Conservation (phyloP, 108 stramenopile genomes). For the Aurantiochytrium sp. region DNA sequence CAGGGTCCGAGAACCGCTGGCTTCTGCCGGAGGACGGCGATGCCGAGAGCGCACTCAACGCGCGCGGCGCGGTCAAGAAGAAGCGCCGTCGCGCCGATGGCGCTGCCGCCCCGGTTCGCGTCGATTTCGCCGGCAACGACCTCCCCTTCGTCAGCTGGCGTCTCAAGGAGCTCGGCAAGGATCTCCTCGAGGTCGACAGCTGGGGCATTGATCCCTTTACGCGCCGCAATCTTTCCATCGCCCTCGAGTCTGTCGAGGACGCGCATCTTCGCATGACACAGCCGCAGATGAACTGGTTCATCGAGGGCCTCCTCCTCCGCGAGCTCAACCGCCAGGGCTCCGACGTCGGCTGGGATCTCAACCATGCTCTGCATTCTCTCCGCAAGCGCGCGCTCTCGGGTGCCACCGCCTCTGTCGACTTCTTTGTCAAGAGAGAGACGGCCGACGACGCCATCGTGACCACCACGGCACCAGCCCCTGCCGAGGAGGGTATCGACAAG, state of each 20-base stretch:
- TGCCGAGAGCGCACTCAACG: not conserved
- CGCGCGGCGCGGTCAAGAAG: not conserved
- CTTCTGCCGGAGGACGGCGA: not conserved
- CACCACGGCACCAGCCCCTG: no score
- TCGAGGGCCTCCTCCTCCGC: not conserved
- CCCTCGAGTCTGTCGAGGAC: not conserved
- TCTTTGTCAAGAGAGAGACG: no score
- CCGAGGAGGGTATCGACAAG: no score
- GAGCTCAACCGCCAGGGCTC: not conserved
- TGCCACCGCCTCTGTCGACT: not conserved
- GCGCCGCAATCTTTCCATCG: not conserved
- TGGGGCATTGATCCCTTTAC: constrained; percentile 24
- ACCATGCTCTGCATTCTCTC: not conserved
- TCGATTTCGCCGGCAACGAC: not conserved
- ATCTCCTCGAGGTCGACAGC: not conserved
- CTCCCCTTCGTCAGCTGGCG: not conserved
- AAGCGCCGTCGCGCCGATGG: not conserved
- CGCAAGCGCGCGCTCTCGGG: not conserved
- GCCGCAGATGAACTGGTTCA: constrained; percentile 13
- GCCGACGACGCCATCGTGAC: no score
- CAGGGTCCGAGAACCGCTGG: not conserved
- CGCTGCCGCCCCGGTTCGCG: not conserved
- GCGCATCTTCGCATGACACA: not conserved
- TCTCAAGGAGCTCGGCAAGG: not conserved
- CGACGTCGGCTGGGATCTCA: not conserved